Percentiles rank a stretch among this genome's conserved stretches.
These are phyloP conservation scores for Candida germanica DNA, from an alignment of 805 yeast genomes.

Conservation along the genomic window DNA sequence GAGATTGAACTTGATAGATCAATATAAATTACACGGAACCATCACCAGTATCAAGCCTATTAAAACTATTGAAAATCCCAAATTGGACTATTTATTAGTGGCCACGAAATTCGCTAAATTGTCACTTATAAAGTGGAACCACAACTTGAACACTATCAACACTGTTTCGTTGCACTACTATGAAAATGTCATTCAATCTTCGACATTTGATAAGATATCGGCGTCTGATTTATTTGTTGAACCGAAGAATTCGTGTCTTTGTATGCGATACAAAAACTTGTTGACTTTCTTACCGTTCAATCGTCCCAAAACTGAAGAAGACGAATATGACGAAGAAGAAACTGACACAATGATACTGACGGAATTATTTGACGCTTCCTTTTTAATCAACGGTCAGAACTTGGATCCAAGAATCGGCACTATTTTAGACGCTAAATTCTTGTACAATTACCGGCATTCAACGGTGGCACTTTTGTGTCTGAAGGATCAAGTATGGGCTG, in stretches of 20 bases:
- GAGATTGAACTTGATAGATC: conserved; percentile 45
- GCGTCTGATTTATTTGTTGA: conserved; percentile 55
- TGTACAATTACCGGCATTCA: conserved; percentile 76
- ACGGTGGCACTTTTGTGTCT: conserved; percentile 70
- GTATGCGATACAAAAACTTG: conserved; percentile 61
- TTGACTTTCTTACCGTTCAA: conserved; percentile 72
- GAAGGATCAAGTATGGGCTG: conserved; percentile 69
- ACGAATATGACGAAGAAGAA: conserved; percentile 25
- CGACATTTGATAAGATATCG: conserved; percentile 42
- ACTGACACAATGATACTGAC: neutral
- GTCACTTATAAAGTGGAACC: conserved; percentile 73
- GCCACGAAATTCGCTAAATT: conserved; percentile 75
- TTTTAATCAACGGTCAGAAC: conserved; percentile 52
- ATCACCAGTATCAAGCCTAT: conserved; percentile 56
- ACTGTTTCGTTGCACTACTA: conserved; percentile 85
- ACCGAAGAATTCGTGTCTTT: conserved; percentile 53
- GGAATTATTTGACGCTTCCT: conserved; percentile 49
- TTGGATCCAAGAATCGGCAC: conserved; percentile 58
- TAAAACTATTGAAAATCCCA: conserved; percentile 44
- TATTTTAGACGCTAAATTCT: conserved; percentile 68
- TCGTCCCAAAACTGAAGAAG: conserved; percentile 37
- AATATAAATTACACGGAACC: conserved; percentile 68
- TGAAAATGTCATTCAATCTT: conserved; percentile 60
- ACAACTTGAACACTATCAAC: conserved; percentile 46
- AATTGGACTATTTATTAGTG: conserved; percentile 59